Conservation (phyloP, 1,284 basidiomycete species). For the Malassezia pachydermatis region DNA sequence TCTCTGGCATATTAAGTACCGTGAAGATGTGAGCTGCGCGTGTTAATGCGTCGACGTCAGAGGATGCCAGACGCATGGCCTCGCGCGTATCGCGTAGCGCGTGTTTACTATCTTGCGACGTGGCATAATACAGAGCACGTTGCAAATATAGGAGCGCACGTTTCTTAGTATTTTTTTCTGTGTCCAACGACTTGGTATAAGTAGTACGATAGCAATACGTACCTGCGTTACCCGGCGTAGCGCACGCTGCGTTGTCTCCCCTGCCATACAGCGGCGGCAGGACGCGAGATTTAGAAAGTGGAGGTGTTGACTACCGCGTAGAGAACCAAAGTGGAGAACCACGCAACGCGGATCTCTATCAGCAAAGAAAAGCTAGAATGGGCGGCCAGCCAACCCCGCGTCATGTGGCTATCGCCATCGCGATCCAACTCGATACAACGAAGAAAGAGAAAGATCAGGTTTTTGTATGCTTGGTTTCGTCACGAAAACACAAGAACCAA, state of each 20-base stretch:
- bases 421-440: not conserved
- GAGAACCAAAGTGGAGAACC: too few relatives aligned
- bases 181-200: not conserved
- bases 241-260: not conserved
- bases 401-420: conserved; percentile 11
- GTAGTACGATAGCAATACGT: not conserved
- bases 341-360: too few relatives aligned
- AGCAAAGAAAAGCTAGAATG: not conserved
- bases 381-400: not conserved
- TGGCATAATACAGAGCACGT: not conserved
- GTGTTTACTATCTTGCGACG: not conserved
- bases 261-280: not conserved
- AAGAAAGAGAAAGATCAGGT: not conserved
- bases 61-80: conserved; percentile 5
- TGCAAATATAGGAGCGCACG: conserved; percentile 1
- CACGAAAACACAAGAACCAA: conserved; percentile 31
- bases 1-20: not conserved
- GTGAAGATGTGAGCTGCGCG: conserved; percentile 2
- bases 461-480: conserved; percentile 31
- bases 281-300: not conserved
- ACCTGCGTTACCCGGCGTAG: not conserved
- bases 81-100: conserved; percentile 12
- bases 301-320: not conserved
- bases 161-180: not conserved
- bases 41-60: not conserved